phyloP scores from a whole-genome alignment of 2,329 filamentous ascomycete species.

The Aureobasidium sp. region DNA sequence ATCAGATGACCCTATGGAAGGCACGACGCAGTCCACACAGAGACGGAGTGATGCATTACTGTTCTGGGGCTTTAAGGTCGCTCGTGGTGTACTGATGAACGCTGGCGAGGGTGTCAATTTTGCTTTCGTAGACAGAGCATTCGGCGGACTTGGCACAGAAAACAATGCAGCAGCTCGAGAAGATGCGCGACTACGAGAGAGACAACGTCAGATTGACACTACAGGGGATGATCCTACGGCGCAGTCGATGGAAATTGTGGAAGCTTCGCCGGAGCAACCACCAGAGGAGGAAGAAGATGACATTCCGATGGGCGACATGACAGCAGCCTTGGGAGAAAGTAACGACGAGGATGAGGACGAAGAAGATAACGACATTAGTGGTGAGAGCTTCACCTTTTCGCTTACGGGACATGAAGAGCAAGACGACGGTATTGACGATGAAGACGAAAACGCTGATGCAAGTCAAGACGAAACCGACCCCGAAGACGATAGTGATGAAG shows the following conservation, averaged over 20 bases:
- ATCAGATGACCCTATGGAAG: constrained; percentile 20
- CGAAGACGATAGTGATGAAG: constrained; percentile 16
- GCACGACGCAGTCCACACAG: constrained; percentile 23
- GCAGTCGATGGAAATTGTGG: constrained; percentile 26
- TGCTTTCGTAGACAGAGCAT: constrained; percentile 49
- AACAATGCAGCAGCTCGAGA: constrained; percentile 30
- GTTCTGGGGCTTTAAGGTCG: constrained; percentile 54
- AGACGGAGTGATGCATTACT: constrained; percentile 34
- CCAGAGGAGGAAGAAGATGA: constrained; percentile 11
- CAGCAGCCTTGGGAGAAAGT: constrained; percentile 16
- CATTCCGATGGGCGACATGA: constrained; percentile 7
- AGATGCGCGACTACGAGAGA: constrained; percentile 30
- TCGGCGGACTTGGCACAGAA: constrained; percentile 48
- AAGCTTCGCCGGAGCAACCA: constrained; percentile 18
- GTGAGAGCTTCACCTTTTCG: neutral
- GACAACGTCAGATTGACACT: constrained; percentile 40
- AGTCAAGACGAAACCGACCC: constrained; percentile 15
- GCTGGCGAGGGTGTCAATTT: constrained; percentile 48
- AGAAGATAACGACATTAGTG: constrained; percentile 14
- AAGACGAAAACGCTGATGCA: constrained; percentile 17
- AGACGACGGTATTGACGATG: constrained; percentile 15
- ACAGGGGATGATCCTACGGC: constrained; percentile 31
- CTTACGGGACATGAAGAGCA: neutral
- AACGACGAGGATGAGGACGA: constrained; percentile 13
- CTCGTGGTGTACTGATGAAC: constrained; percentile 50